Conservation (phyloP, 2,329 filamentous ascomycete species). For the Sphaerostilbella broomeana region DNA sequence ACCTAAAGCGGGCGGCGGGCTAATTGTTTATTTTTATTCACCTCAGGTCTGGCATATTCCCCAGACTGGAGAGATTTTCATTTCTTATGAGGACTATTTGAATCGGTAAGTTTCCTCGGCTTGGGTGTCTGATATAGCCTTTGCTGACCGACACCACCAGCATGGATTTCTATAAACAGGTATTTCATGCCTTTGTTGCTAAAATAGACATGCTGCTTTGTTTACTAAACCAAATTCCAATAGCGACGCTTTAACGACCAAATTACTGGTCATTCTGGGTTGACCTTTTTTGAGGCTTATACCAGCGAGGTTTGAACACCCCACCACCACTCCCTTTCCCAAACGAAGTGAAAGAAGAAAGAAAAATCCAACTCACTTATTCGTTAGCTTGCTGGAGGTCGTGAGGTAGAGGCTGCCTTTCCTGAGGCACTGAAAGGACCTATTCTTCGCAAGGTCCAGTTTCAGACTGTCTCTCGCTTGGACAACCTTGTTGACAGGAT, state of each 20-base stretch:
- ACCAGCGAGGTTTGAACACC: conserved; percentile 70
- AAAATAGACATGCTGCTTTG: conserved; percentile 2
- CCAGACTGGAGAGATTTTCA: conserved; percentile 85
- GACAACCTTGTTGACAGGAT: conserved; percentile 68
- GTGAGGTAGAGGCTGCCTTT: conserved; percentile 85
- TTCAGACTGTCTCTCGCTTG: conserved; percentile 80
- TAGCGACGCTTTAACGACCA: conserved; percentile 90
- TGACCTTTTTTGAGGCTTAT: conserved; percentile 88
- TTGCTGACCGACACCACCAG: conserved; percentile 37
- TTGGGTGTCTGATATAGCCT: not conserved
- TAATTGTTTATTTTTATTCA: conserved; percentile 16
- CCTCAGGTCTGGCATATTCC: conserved; percentile 82
- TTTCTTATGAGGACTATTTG: conserved; percentile 81
- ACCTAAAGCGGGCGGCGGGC: conserved; percentile 11
- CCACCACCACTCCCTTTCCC: not conserved
- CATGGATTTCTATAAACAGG: conserved; percentile 91
- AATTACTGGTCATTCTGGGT: conserved; percentile 84
- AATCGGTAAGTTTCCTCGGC: conserved; percentile 54
- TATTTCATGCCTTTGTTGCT: conserved; percentile 24
- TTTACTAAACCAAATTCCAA: conserved; percentile 14
- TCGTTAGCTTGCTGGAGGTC: conserved; percentile 64
- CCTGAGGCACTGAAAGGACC: conserved; percentile 87
- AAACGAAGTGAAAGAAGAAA: too few species aligned
- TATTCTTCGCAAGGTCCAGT: conserved; percentile 84
- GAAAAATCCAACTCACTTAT: conserved; percentile 3